A percentile compares a stretch with the other conserved stretches of the same genome.
Conservation (phyloP, 345 rosid species). For the Rhodomyrtus tomentosa region DNA sequence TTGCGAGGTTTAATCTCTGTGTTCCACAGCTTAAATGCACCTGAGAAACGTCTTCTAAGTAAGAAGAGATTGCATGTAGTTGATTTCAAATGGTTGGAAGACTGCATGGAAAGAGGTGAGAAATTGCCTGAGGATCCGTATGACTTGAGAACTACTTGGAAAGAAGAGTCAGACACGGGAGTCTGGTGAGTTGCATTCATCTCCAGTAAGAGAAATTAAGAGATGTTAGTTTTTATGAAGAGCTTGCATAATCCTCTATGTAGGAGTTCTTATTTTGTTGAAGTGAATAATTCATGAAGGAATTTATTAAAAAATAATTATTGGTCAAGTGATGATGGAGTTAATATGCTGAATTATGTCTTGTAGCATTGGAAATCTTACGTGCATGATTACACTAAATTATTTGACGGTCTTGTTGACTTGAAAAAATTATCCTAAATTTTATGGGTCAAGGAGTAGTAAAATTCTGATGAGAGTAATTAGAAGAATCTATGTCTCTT, state of each 20-base stretch:
- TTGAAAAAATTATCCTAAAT: background rate
- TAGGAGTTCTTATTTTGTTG: background rate
- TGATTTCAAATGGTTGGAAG: slow-evolving; percentile 66
- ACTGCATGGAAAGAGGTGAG: slow-evolving; percentile 42
- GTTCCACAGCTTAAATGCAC: slow-evolving; percentile 30
- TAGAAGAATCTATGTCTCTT: background rate
- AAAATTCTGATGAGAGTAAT: background rate
- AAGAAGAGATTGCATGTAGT: slow-evolving; percentile 48
- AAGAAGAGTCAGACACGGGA: background rate
- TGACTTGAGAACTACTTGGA: slow-evolving; percentile 13
- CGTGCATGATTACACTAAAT: background rate
- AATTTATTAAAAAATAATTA: background rate
- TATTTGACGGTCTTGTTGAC: background rate
- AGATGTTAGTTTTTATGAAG: background rate
- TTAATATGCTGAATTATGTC: background rate
- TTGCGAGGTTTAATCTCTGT: background rate
- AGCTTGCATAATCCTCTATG: background rate
- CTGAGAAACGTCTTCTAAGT: slow-evolving; percentile 30
- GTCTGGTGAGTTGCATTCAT: background rate
- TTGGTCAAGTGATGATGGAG: background rate
- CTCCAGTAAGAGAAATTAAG: background rate
- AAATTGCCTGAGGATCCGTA: slow-evolving; percentile 54
- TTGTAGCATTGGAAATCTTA: background rate
- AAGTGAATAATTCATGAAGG: background rate
- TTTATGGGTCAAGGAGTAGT: background rate